Percentiles rank a stretch among this genome's conserved stretches.
These are phyloP conservation scores for Lichina pygmaea DNA, from an alignment of 495 filamentous ascomycete genomes.

Conservation along the genomic window DNA sequence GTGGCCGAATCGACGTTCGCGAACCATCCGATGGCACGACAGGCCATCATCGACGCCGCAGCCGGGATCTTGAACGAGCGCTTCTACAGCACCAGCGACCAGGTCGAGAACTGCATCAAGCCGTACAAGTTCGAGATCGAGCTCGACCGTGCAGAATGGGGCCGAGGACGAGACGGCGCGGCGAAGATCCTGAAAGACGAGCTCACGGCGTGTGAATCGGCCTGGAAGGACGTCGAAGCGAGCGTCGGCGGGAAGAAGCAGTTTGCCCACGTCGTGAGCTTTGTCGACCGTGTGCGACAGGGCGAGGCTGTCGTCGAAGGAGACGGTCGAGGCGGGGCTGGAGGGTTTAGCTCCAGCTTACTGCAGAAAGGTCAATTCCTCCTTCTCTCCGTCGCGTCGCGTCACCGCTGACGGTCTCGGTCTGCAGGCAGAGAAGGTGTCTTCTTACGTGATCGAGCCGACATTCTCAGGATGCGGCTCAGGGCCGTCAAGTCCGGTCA, in stretches of 20 bases:
- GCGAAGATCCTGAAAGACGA: constrained; percentile 57
- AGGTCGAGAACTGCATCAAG: constrained; percentile 99
- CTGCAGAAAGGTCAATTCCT: constrained; percentile 38
- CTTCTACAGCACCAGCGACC: constrained; percentile 87
- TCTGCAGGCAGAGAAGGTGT: constrained; percentile 63
- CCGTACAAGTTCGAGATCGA: constrained; percentile 96
- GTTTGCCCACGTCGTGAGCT: constrained; percentile 65
- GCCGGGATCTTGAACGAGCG: constrained; percentile 74
- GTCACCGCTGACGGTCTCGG: not conserved
- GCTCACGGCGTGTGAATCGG: constrained; percentile 52
- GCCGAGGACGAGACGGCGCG: constrained; percentile 53
- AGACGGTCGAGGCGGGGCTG: constrained; percentile 57
- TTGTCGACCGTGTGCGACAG: constrained; percentile 68
- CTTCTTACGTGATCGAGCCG: constrained; percentile 75
- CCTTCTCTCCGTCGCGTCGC: not conserved
- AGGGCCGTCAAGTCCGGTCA: constrained; percentile 65
- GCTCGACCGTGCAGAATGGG: constrained; percentile 73
- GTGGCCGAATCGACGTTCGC: constrained; percentile 58
- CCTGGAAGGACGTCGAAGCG: constrained; percentile 47
- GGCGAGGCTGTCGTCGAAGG: constrained; percentile 66
- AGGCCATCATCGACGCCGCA: constrained; percentile 73
- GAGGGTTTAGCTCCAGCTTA: constrained; percentile 68
- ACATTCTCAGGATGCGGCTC: constrained; percentile 74
- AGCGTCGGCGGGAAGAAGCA: constrained; percentile 55
- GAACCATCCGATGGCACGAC: constrained; percentile 68